phyloP scores from a whole-genome alignment of 768 basidiomycete genomes.

The Boletus tylopilopsis region DNA sequence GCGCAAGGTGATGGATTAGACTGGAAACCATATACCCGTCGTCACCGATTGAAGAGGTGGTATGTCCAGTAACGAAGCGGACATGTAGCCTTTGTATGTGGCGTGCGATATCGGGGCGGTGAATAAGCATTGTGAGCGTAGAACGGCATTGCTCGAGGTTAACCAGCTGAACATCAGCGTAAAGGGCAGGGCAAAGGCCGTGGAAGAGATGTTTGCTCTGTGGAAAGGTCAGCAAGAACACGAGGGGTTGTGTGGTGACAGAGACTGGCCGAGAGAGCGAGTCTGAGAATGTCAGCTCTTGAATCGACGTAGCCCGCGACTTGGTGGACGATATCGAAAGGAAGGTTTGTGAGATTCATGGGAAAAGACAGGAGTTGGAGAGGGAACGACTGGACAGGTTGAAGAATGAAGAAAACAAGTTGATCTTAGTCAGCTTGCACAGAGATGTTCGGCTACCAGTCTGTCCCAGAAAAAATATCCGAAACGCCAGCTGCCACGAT shows the following conservation, averaged over 20 bases:
- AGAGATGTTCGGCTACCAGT: too few species aligned
- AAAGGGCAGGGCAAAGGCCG: constrained; percentile 55
- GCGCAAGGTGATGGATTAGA: constrained; percentile 49
- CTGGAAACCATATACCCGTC: constrained; percentile 40
- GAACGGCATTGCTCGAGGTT: constrained; percentile 55
- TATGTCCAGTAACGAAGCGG: constrained; percentile 33
- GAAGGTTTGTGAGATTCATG: constrained; percentile 30
- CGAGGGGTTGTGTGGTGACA: too few species aligned
- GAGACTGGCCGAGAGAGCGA: constrained; percentile 55
- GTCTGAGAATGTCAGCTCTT: constrained; percentile 52
- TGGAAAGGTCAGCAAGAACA: too few species aligned
- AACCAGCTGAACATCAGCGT: constrained; percentile 52
- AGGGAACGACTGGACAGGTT: not conserved
- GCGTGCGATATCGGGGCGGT: constrained; percentile 54
- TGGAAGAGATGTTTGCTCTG: constrained; percentile 56
- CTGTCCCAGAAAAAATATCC: too few species aligned
- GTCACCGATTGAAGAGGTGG: constrained; percentile 8
- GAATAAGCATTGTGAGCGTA: constrained; percentile 63
- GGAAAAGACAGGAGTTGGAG: not conserved
- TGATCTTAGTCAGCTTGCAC: not conserved
- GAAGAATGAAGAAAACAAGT: not conserved
- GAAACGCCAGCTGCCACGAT: too few species aligned
- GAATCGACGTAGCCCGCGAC: constrained; percentile 52
- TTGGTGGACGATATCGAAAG: constrained; percentile 65
- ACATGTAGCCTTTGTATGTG: constrained; percentile 62